A percentile compares a stretch with the other conserved stretches of the same genome.
These are phyloP conservation scores for Scutellaria barbata DNA, from an alignment of 257 asterid genomes.

Conservation along the genomic window DNA sequence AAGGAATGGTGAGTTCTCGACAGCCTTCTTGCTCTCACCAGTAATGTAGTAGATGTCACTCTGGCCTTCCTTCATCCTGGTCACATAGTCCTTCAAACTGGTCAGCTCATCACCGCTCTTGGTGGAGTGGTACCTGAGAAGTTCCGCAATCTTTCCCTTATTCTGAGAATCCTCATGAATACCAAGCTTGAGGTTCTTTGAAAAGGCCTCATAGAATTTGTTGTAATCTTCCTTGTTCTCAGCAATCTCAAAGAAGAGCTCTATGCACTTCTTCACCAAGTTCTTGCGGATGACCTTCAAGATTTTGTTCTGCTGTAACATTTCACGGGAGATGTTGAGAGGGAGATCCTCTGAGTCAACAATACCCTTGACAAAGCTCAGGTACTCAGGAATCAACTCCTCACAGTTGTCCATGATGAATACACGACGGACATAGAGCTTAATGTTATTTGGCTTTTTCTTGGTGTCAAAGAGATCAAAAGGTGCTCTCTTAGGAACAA, in stretches of 20 bases:
- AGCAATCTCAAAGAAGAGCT: slow-evolving; percentile 68
- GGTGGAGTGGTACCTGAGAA: slow-evolving; percentile 63
- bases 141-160: slow-evolving; percentile 57
- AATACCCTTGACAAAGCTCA: slow-evolving; percentile 66
- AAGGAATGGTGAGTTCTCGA: slow-evolving; percentile 76
- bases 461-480: slow-evolving; percentile 63
- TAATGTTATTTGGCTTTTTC: slow-evolving; percentile 68
- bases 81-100: slow-evolving; percentile 68
- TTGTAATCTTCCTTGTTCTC: slow-evolving; percentile 74
- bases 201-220: slow-evolving; percentile 69
- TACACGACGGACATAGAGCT: slow-evolving; percentile 68
- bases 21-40: slow-evolving; percentile 77
- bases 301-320: slow-evolving; percentile 67
- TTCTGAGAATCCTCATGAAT: slow-evolving; percentile 70
- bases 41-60: slow-evolving; percentile 65
- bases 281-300: slow-evolving; percentile 75
- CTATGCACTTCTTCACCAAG: slow-evolving; percentile 73
- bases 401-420: slow-evolving; percentile 75
- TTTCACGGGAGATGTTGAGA: slow-evolving; percentile 70
- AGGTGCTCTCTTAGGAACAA: slow-evolving; percentile 70
- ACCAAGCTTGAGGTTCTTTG: slow-evolving; percentile 68
- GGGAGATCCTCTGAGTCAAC: slow-evolving; percentile 74
- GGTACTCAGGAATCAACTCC: slow-evolving; percentile 64
- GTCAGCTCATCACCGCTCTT: slow-evolving; percentile 76
- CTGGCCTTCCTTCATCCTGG: slow-evolving; percentile 76